Evolutionary conservation across 192 early-diverging fungal species (phyloP).

Genomic region (Gamsiella multidivaricata): DNA sequence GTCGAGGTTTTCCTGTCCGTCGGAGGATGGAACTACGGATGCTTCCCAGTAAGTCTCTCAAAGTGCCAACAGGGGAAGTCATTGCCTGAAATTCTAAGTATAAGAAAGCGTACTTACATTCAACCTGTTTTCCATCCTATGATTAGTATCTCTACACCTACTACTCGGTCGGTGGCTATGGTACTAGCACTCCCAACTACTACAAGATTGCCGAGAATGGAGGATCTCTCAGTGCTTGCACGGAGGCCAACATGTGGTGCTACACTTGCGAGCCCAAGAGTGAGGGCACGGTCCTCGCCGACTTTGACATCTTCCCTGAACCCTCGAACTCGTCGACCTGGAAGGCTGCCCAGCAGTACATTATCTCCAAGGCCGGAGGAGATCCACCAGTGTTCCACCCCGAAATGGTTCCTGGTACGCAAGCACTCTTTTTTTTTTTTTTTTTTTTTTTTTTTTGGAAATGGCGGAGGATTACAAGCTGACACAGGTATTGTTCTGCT

Average conservation of each 20-base stretch:
- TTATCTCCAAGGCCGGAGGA: constrained; percentile 18
- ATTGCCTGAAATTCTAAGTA: not conserved
- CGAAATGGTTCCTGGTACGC: constrained; percentile 35
- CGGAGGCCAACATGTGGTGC: constrained; percentile 54
- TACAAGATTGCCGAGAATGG: constrained; percentile 44
- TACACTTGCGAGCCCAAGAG: constrained; percentile 54
- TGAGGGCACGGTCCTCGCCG: constrained; percentile 32
- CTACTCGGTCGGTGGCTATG: constrained; percentile 52
- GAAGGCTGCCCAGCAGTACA: constrained; percentile 22
- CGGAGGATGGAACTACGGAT: constrained; percentile 55
- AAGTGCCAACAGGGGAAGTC: too few species aligned
- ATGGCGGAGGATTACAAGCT: too few species aligned
- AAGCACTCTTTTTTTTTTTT: not conserved
- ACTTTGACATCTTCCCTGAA: constrained; percentile 55
- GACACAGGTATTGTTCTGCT: not conserved
- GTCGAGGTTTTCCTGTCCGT: constrained; percentile 51
- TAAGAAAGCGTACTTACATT: not conserved
- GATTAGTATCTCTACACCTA: constrained; percentile 49
- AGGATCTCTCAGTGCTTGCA: constrained; percentile 29
- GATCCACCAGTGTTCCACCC: constrained; percentile 46
- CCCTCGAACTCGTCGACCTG: constrained; percentile 35
- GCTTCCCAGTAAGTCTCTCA: constrained; percentile 48
- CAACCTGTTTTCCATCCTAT: not conserved
- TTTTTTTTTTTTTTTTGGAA: too few species aligned
- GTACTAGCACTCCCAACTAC: constrained; percentile 50